Percentiles rank a stretch among this genome's conserved stretches.
Evolutionary conservation across 352 stramenopile species (phyloP).

Genomic region (Globisporangium splendens): DNA sequence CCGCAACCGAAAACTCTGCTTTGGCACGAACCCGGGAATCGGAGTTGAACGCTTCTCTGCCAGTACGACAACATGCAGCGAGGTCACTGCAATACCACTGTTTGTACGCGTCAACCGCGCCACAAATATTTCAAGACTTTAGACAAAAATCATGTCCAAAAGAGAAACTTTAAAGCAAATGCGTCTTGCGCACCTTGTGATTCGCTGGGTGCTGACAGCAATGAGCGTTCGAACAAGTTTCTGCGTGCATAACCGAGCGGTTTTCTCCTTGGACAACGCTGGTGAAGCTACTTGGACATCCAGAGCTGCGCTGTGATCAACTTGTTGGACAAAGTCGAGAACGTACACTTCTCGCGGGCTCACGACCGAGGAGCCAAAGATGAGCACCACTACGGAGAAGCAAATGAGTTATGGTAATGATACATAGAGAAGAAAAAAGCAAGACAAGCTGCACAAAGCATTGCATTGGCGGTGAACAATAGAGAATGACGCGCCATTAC

Average conservation of each 20-base stretch:
- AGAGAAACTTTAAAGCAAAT: neutral
- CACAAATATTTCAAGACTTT: slow-evolving; percentile 1
- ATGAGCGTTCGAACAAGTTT: slow-evolving; percentile 61
- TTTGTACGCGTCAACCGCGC: neutral
- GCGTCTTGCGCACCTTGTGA: slow-evolving; percentile 9
- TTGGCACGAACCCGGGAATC: slow-evolving; percentile 55
- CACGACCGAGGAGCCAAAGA: slow-evolving; percentile 54
- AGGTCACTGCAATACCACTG: slow-evolving; percentile 41
- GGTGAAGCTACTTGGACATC: too few relatives aligned
- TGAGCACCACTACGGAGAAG: slow-evolving; percentile 37
- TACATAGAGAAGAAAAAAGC: neutral
- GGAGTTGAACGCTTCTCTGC: slow-evolving; percentile 23
- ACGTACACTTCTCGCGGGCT: slow-evolving; percentile 51
- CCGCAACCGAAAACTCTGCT: slow-evolving; percentile 54
- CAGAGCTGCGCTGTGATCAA: too few relatives aligned
- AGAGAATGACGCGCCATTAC: neutral
- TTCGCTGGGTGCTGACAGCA: slow-evolving; percentile 17
- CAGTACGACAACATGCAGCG: slow-evolving; percentile 52
- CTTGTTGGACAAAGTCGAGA: slow-evolving; percentile 34
- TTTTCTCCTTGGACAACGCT: slow-evolving; percentile 24
- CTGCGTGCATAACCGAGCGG: slow-evolving; percentile 46
- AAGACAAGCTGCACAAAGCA: too few relatives aligned
- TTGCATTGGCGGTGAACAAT: too few relatives aligned
- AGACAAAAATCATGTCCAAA: neutral
- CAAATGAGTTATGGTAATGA: neutral